Percentiles rank a stretch among this genome's conserved stretches.
These are phyloP conservation scores for Dissophora globulifera DNA, from an alignment of 192 early-diverging fungal genomes.

Conservation along the genomic window DNA sequence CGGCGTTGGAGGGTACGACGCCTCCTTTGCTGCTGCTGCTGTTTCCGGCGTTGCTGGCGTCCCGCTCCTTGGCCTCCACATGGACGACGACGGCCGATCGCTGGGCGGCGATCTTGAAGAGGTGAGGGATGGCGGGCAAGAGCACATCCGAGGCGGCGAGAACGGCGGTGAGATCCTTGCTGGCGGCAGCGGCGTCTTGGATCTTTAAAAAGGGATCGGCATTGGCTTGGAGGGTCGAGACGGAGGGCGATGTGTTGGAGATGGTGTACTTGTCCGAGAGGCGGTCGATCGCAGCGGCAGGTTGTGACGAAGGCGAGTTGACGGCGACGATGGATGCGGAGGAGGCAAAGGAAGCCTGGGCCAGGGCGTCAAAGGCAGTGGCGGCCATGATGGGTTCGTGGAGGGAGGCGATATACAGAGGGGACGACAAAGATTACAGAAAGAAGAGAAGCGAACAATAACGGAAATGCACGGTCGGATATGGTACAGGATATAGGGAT, in stretches of 20 bases:
- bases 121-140: slow-evolving; percentile 64
- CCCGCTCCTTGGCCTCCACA: slow-evolving; percentile 57
- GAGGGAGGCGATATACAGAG: slow-evolving; percentile 8
- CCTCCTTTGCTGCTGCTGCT: slow-evolving; percentile 4
- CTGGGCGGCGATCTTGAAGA: slow-evolving; percentile 61
- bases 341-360: slow-evolving; percentile 55
- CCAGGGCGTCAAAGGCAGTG: slow-evolving; percentile 50
- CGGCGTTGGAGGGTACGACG: slow-evolving; percentile 48
- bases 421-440: slow-evolving; percentile 19
- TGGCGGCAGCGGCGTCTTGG: slow-evolving; percentile 28
- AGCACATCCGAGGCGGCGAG: slow-evolving; percentile 48
- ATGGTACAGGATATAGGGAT: slow-evolving; percentile 39
- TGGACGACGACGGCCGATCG: slow-evolving; percentile 66
- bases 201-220: slow-evolving; percentile 46
- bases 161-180: slow-evolving; percentile 40
- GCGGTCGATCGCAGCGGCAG: slow-evolving; percentile 27
- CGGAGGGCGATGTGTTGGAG: slow-evolving; percentile 36
- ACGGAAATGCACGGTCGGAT: slow-evolving; percentile 2
- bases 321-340: slow-evolving; percentile 42
- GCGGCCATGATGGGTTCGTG: slow-evolving; percentile 52
- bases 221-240: slow-evolving; percentile 47
- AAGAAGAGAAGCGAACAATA: slow-evolving; percentile 23
- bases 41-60: slow-evolving; percentile 35
- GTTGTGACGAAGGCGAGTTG: slow-evolving; percentile 38
- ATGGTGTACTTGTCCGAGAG: slow-evolving; percentile 47